Base-by-base conservation (phyloP, 2,329 filamentous ascomycete species). In the Fonsecaea pedrosoi region DNA sequence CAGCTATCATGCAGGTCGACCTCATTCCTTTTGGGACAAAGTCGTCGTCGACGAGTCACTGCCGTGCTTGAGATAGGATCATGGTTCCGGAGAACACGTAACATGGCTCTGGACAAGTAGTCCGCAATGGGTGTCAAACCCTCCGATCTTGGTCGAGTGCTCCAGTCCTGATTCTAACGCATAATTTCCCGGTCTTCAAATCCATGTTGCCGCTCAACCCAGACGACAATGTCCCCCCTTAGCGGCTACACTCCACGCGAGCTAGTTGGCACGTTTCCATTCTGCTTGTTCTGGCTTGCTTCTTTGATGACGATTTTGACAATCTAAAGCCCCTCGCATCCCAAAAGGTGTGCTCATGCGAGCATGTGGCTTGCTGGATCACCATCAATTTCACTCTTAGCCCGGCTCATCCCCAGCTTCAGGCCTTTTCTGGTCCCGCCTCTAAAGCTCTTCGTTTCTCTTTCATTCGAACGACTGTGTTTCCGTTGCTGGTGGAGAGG, bases 181-280 rank as follows among this genome's bases (percentile, higher is more conserved):
- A 61, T 61, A 67, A 65, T 67, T 62, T 67, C 60, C 67, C 58
- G 53, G 42, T 34, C 48, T 38, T 60, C 55, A 30, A 48, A 45
- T n/a, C 60, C 56, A 48, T 60, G 57, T 30, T 37, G 35, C 34
- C 37, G 62, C 45, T 42, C 50, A 34, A 53, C 42, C 48, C 57
- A 45, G 42, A 7, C 40, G 30, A 57, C 30, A 42, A 30, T 54
- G 53, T 56, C 15, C 13, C 56, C 18, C 50, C 58, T 25, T 65
- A 65, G 63, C 58, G 56, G 56, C 50, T 56, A 18, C 57, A 55
- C 57, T 67, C 60, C 35, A 53, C 68, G 54, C 60, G 66, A 38
- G 66, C 68, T 68, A 70, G 54, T 40, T 64, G 35, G 64, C 68
- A 68, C 64, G 63, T 70, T 70, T 66, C 60, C 63, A 59, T 64